These are phyloP conservation scores for Vaccinium vitisidaea DNA, from an alignment of 148 eudicot species.

Conservation along the genomic window DNA sequence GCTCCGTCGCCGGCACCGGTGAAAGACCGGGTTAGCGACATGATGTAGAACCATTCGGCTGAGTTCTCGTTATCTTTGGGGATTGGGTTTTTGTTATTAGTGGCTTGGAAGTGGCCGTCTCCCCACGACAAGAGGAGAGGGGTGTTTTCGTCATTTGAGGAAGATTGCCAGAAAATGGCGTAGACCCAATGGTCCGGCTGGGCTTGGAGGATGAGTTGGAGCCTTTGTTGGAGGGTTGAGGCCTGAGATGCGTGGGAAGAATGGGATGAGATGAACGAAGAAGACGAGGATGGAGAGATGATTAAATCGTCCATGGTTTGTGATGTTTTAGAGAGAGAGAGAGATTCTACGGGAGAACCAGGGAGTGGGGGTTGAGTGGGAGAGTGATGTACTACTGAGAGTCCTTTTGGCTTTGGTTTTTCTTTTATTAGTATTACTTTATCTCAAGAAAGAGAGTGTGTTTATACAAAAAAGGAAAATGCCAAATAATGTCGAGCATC, in stretches of 20 bases:
- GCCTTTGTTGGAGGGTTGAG: slow-evolving; percentile 29
- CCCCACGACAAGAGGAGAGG: slow-evolving; percentile 49
- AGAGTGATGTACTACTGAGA: not conserved
- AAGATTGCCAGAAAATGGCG: slow-evolving; percentile 75
- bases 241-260: slow-evolving; percentile 7
- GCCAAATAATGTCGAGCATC: too few species aligned
- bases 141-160: slow-evolving; percentile 13
- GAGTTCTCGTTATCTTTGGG: slow-evolving; percentile 20
- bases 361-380: not conserved
- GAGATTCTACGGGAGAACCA: not conserved
- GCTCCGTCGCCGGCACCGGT: slow-evolving; percentile 30
- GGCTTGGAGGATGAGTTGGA: slow-evolving; percentile 44
- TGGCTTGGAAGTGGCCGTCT: slow-evolving; percentile 56
- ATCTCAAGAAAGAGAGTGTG: too few species aligned
- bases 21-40: slow-evolving; percentile 44
- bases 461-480: too few species aligned
- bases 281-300: slow-evolving; percentile 21
- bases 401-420: not conserved
- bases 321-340: slow-evolving; percentile 1
- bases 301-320: slow-evolving; percentile 20
- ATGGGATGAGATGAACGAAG: slow-evolving; percentile 20
- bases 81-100: slow-evolving; percentile 11
- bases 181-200: slow-evolving; percentile 65
- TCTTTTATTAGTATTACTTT: not conserved
- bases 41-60: slow-evolving; percentile 72